Conservation (phyloP, 176 grass and related monocot species). For the Miscanthus lutarioriparius region DNA sequence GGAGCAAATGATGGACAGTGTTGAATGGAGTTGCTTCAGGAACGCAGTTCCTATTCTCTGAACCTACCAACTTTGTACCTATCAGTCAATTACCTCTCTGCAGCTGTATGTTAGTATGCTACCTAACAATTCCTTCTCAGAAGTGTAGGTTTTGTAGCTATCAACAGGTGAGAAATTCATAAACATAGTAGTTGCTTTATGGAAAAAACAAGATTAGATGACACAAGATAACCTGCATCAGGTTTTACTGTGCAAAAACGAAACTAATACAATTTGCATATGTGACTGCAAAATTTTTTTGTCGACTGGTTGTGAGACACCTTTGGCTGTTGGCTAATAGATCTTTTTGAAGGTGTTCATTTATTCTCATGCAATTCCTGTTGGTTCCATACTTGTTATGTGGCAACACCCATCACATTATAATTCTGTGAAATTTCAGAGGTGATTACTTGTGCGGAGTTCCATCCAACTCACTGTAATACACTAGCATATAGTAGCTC, state of each 20-base stretch:
- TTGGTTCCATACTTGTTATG: neutral
- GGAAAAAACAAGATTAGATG: conserved; percentile 1
- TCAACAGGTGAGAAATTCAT: neutral
- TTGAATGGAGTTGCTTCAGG: conserved; percentile 3
- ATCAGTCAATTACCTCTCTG: neutral
- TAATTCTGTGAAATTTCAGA: conserved; percentile 60
- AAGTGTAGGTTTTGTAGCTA: conserved; percentile 16
- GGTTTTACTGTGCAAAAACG: neutral
- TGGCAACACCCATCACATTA: conserved; percentile 35
- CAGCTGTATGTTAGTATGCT: conserved; percentile 17
- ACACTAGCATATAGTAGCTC: conserved; percentile 98
- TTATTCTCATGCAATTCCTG: conserved; percentile 33
- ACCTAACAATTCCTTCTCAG: neutral
- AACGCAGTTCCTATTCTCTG: conserved; percentile 11
- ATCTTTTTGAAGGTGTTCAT: neutral
- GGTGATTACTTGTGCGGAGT: conserved; percentile 98
- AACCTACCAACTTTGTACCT: neutral
- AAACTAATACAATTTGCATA: conserved; percentile 19
- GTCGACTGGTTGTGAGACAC: conserved; percentile 2
- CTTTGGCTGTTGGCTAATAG: conserved; percentile 23
- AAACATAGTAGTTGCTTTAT: conserved; percentile 11
- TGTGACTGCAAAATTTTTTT: conserved; percentile 28
- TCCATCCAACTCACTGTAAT: conserved; percentile 93
- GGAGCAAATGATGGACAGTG: conserved; percentile 1
- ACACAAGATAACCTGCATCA: neutral